These are phyloP conservation scores for Colletotrichum cereale DNA, from an alignment of 2,329 filamentous ascomycete genomes.

Conservation along the genomic window DNA sequence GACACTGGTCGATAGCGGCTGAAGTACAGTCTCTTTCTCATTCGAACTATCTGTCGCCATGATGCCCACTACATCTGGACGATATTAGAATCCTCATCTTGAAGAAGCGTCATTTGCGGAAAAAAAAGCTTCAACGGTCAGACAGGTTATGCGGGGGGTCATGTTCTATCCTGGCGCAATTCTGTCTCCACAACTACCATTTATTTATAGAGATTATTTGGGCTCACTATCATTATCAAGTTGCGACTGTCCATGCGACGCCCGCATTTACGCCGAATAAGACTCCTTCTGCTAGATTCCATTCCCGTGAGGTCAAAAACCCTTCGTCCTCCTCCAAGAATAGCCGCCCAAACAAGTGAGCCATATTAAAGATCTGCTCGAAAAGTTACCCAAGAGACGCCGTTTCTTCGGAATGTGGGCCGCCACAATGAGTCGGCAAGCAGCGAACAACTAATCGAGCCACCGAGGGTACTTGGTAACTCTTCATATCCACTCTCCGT, in stretches of 20 bases:
- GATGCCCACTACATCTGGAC: neutral
- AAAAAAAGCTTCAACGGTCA: neutral
- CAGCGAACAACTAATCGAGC: neutral
- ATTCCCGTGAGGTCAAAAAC: no score
- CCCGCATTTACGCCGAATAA: neutral
- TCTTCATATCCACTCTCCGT: neutral
- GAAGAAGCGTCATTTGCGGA: neutral
- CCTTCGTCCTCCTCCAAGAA: neutral
- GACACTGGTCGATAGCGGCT: no score
- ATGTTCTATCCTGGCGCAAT: neutral
- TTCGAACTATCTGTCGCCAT: neutral
- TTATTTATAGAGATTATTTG: no score
- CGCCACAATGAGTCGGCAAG: neutral
- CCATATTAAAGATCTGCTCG: neutral
- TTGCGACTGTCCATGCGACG: no score
- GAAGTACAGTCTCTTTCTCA: neutral
- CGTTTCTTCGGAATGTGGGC: neutral
- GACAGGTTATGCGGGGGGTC: no score
- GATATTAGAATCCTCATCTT: neutral
- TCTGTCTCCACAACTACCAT: neutral
- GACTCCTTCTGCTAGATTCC: neutral
- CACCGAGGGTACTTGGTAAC: neutral
- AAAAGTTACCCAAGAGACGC: neutral
- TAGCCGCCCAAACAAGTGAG: neutral
- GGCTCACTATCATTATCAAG: neutral